Base-by-base conservation (phyloP, 139 green algal species). In the Picochlorum sp. region DNA sequence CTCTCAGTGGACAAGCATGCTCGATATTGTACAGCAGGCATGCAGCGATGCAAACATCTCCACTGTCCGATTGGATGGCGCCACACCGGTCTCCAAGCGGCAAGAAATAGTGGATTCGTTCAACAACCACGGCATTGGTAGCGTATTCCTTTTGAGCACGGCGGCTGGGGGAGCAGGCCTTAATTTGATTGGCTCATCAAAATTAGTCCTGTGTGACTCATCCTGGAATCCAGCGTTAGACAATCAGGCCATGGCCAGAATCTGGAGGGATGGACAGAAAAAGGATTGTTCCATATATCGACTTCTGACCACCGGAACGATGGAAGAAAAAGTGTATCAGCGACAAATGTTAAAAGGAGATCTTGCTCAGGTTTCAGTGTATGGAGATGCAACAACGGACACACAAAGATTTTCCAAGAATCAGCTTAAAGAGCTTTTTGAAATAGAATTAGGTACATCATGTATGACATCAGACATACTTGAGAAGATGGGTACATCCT, bases 271-370 rank as follows among this genome's bases (percentile, higher is more conserved):
- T 63, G 89, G 89, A 11, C 89, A 96, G 70, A 74, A 65, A 49
- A 77, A 80, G 68, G 70, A 83, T 9, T 92, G 86, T 68, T 67
- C 63, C 30, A 77, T 95, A 28, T 90, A 91, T 74, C 77, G 89
- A 31, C 68, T 95, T 24, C 72, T 96, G 1, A 83, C 77, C 4
- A 87, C 85, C 10, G 77, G 86, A 24, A 91, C 84, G 3, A 84
- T 96, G 2, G 89, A 96, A 59, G 89, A 95, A 63, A 92, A 91
- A 71, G 78, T 95, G n/a, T 96, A 87, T 62, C 86, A 95, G 75
- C 72, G 88, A 3, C 89, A 95, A 77, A 70, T 85, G 8, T 69
- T 83, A 72, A 92, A 95, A 73, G 72, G 70, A 2, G 79, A 87
- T 65, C 67, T 92, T 5, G 76, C 83, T 4, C 62, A 49, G 34